These are phyloP conservation scores for Monosiga brevicollis DNA, from an alignment of 78 protist species.

Conservation along the genomic window DNA sequence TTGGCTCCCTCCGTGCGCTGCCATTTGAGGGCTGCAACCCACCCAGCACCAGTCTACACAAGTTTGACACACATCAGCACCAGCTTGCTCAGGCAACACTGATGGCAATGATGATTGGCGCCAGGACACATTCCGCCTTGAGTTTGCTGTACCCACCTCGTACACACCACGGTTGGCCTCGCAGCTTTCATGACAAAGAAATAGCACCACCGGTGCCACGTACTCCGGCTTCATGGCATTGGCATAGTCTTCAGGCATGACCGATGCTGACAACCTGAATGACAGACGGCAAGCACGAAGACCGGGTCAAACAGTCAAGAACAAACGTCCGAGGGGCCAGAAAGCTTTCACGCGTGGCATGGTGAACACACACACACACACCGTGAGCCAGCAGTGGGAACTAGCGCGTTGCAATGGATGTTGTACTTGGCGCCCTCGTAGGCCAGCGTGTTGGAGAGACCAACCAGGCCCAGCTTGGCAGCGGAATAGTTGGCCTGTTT, in stretches of 20 bases:
- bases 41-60: too few relatives aligned
- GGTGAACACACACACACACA: too few relatives aligned
- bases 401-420: conserved; percentile 59
- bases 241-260: conserved; percentile 62
- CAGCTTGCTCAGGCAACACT: neutral
- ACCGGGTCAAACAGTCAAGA: too few relatives aligned
- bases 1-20: too few relatives aligned
- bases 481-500: conserved; percentile 55
- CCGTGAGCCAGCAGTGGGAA: conserved; percentile 70
- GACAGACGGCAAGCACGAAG: too few relatives aligned
- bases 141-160: conserved; percentile 71
- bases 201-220: conserved; percentile 61
- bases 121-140: too few relatives aligned
- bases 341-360: conserved; percentile 9
- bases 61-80: neutral
- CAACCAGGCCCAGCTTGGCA: conserved; percentile 62
- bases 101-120: too few relatives aligned
- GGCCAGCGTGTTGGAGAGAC: conserved; percentile 59
- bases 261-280: conserved; percentile 31
- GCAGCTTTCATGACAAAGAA: conserved; percentile 50
- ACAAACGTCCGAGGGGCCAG: neutral
- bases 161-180: conserved; percentile 8
- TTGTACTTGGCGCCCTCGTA: conserved; percentile 58
- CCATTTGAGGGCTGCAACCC: too few relatives aligned
- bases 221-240: conserved; percentile 57